phyloP scores from a whole-genome alignment of 208 protist species.

The Crithidia sp. region DNA sequence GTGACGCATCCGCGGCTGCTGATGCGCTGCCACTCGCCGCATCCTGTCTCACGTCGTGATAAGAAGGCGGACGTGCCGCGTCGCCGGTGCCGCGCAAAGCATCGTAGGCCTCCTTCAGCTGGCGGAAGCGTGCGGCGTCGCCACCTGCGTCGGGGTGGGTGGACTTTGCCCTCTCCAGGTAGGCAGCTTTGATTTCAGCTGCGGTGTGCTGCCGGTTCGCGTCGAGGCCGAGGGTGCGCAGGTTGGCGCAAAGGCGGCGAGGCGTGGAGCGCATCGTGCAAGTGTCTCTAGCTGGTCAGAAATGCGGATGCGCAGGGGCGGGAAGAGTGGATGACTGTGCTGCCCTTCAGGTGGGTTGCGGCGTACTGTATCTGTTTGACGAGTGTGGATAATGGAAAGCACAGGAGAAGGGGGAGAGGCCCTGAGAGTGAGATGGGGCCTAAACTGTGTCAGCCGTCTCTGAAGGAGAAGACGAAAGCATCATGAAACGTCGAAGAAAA shows the following conservation, averaged over 20 bases:
- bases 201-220: conserved; percentile 17
- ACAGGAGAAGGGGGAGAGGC: neutral
- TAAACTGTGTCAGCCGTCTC: no score
- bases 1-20: neutral
- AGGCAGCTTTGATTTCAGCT: conserved; percentile 41
- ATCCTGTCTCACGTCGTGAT: neutral
- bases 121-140: conserved; percentile 33
- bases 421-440: no score
- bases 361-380: no score
- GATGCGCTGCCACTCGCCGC: neutral
- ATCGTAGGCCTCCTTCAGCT: conserved; percentile 47
- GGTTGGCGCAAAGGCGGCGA: conserved; percentile 2
- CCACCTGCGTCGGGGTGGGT: conserved; percentile 55
- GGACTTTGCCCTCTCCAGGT: conserved; percentile 34
- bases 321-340: neutral
- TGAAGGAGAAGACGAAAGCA: neutral
- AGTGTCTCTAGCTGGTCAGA: neutral
- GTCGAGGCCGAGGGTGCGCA: conserved; percentile 35
- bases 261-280: neutral
- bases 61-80: neutral
- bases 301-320: neutral
- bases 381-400: neutral
- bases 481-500: neutral
- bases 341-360: no score
- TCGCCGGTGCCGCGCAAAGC: conserved; percentile 4